Percentiles rank a stretch among this genome's conserved stretches.
phyloP scores from a whole-genome alignment of 371 early-diverging fungal genomes.

The Quaeritorhiza haematococci region DNA sequence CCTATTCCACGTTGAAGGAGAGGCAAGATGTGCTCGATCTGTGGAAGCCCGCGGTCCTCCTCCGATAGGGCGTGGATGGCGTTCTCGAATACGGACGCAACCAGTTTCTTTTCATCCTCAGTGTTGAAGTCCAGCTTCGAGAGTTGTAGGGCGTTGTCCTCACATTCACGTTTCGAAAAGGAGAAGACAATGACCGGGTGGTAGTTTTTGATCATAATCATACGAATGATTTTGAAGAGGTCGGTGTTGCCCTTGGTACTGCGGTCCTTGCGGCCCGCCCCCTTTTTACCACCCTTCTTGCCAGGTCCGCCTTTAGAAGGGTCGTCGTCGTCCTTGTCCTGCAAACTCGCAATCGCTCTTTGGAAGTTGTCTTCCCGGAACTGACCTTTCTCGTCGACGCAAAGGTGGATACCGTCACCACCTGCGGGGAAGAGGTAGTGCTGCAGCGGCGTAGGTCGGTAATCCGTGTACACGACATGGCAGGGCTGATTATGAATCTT shows the following conservation, averaged over 20 bases:
- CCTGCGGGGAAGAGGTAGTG: slow-evolving; percentile 94
- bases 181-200: slow-evolving; percentile 99
- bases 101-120: slow-evolving; percentile 85
- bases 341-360: slow-evolving; percentile 72
- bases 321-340: no score
- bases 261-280: no score
- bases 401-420: slow-evolving; percentile 89
- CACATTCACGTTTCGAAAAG: slow-evolving; percentile 97
- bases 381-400: slow-evolving; percentile 91
- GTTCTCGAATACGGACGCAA: slow-evolving; percentile 85
- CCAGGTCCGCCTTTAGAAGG: no score
- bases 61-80: slow-evolving; percentile 86
- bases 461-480: slow-evolving; percentile 99
- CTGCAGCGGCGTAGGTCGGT: slow-evolving; percentile 97
- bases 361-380: slow-evolving; percentile 96
- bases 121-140: slow-evolving; percentile 92
- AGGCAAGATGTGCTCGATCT: slow-evolving; percentile 93
- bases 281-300: slow-evolving; percentile 32
- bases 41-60: slow-evolving; percentile 92
- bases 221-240: slow-evolving; percentile 88
- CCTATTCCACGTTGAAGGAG: slow-evolving; percentile 96
- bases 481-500: slow-evolving; percentile 94
- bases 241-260: slow-evolving; percentile 70
- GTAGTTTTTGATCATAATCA: slow-evolving; percentile 89
- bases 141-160: slow-evolving; percentile 85